phyloP scores from a whole-genome alignment of 2,329 filamentous ascomycete genomes.

The Alternaria triticimaculans region DNA sequence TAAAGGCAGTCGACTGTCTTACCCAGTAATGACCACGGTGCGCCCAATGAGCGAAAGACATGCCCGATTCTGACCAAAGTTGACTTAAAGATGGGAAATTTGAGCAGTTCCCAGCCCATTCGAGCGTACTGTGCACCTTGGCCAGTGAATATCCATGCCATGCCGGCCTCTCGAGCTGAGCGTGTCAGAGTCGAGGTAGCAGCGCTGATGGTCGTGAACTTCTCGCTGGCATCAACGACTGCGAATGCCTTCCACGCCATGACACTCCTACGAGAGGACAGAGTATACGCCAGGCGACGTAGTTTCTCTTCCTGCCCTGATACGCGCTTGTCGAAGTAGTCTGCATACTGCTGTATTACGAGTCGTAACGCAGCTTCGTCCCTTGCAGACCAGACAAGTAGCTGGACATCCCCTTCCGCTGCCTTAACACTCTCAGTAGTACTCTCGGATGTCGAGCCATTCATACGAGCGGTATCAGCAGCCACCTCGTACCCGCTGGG shows the following conservation, averaged over 20 bases:
- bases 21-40: background rate
- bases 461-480: background rate
- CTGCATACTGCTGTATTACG: background rate
- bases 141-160: background rate
- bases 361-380: background rate
- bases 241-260: background rate
- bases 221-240: background rate
- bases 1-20: background rate
- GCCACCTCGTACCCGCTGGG: background rate
- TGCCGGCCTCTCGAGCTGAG: background rate
- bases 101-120: background rate
- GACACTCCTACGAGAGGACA: background rate
- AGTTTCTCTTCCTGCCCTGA: background rate
- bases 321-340: background rate
- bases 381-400: background rate
- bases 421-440: background rate
- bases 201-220: background rate
- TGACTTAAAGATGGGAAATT: background rate
- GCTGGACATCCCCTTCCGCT: background rate
- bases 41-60: background rate
- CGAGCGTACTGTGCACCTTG: background rate
- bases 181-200: background rate
- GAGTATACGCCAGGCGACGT: background rate
- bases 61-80: background rate
- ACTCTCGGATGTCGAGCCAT: background rate